Evolutionary conservation across 805 yeast species (phyloP).

Genomic region (Myxozyma melibiosi): DNA sequence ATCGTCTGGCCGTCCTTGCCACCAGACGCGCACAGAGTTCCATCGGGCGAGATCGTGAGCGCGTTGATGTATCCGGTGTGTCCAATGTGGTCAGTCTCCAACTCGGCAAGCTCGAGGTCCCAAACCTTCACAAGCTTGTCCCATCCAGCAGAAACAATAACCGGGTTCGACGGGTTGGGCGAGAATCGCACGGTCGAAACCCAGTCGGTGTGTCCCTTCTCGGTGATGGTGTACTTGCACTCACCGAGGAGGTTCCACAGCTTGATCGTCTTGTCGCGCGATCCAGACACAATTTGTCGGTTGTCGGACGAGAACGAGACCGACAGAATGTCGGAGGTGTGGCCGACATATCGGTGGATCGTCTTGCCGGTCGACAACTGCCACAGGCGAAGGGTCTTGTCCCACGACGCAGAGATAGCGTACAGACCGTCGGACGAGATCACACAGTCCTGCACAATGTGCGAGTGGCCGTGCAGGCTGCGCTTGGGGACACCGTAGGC

Average conservation of each 20-base stretch:
- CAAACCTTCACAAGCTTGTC: constrained; percentile 98
- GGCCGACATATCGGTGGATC: constrained; percentile 95
- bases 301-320: constrained; percentile 95
- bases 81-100: constrained; percentile 96
- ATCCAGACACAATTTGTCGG: constrained; percentile 97
- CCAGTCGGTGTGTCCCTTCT: constrained; percentile 96
- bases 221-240: constrained; percentile 83
- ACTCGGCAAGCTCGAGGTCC: constrained; percentile 82
- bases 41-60: constrained; percentile 99
- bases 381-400: constrained; percentile 98
- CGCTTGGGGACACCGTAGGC: constrained; percentile 98
- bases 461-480: constrained; percentile 97
- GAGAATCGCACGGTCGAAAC: constrained; percentile 97
- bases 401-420: constrained; percentile 99
- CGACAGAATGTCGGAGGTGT: constrained; percentile 95
- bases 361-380: constrained; percentile 91
- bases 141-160: constrained; percentile 97
- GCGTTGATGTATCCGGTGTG: constrained; percentile 99
- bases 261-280: constrained; percentile 98
- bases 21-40: constrained; percentile 98
- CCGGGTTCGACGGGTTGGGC: constrained; percentile 61
- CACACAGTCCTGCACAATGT: constrained; percentile 97
- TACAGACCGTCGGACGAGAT: constrained; percentile 96
- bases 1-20: constrained; percentile 99
- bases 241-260: constrained; percentile 99